phyloP scores from a whole-genome alignment of 1,284 basidiomycete species.

The Boletus semigastroideus region DNA sequence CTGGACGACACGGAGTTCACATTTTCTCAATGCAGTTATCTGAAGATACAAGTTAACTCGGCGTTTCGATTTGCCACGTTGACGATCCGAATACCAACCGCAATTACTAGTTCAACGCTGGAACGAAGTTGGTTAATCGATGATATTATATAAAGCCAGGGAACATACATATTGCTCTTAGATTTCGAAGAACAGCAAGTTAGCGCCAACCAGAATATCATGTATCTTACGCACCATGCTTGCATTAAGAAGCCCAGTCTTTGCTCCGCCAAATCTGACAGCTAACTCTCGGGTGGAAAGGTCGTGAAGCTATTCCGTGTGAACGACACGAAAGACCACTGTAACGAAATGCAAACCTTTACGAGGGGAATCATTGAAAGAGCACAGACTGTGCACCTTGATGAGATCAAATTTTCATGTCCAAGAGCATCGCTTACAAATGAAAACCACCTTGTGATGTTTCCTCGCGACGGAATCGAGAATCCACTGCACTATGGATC shows the following conservation, averaged over 20 bases:
- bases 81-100: constrained; percentile 43
- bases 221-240: constrained; percentile 58
- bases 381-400: constrained; percentile 50
- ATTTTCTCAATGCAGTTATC: constrained; percentile 80
- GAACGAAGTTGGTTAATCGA: constrained; percentile 1
- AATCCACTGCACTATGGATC: constrained; percentile 52
- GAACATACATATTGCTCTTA: constrained; percentile 69
- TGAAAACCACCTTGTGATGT: constrained; percentile 62
- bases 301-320: constrained; percentile 62
- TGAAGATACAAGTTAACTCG: constrained; percentile 36
- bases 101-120: constrained; percentile 73
- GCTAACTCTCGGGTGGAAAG: constrained; percentile 77
- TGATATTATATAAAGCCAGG: not conserved
- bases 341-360: constrained; percentile 44
- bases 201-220: constrained; percentile 1
- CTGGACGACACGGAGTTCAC: constrained; percentile 84
- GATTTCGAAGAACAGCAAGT: constrained; percentile 5
- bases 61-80: not conserved
- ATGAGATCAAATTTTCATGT: not conserved
- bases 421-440: constrained; percentile 44
- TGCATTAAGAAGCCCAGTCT: constrained; percentile 78
- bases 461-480: constrained; percentile 55
- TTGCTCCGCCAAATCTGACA: constrained; percentile 72
- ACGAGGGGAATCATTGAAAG: constrained; percentile 72
- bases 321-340: constrained; percentile 4